Percentiles rank a stretch among this genome's conserved stretches.
phyloP scores from a whole-genome alignment of 306 rosid genomes.

The Urtica urens region DNA sequence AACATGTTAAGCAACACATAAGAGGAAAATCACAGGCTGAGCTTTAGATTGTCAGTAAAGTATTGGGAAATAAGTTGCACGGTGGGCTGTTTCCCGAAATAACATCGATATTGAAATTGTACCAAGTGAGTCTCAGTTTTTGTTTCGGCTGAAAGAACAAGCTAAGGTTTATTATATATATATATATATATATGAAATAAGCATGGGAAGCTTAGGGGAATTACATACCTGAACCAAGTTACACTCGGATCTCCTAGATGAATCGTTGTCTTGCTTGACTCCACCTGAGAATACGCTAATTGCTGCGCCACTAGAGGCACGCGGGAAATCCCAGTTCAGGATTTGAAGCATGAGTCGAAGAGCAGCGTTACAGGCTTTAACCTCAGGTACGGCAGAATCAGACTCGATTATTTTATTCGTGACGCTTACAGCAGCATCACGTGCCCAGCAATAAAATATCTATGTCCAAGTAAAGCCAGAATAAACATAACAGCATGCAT shows the following conservation, averaged over 20 bases:
- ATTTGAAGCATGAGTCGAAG: slow-evolving; percentile 88
- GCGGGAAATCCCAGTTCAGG: slow-evolving; percentile 82
- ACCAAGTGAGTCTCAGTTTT: neutral
- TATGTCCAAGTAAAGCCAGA: slow-evolving; percentile 15
- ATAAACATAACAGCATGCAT: neutral
- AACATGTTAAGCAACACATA: slow-evolving; percentile 5
- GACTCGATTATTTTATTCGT: slow-evolving; percentile 67
- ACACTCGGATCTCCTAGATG: slow-evolving; percentile 60
- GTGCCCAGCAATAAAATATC: slow-evolving; percentile 80
- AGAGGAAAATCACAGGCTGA: slow-evolving; percentile 4
- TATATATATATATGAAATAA: neutral
- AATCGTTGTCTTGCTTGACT: slow-evolving; percentile 51
- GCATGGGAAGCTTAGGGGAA: neutral
- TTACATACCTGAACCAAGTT: slow-evolving; percentile 70
- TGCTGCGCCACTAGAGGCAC: slow-evolving; percentile 30
- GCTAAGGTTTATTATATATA: neutral
- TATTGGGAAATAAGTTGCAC: neutral
- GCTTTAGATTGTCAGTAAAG: neutral
- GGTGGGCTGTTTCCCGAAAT: neutral
- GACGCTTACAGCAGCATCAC: slow-evolving; percentile 76
- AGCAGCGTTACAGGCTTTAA: slow-evolving; percentile 72
- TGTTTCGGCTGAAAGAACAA: neutral
- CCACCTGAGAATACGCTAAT: slow-evolving; percentile 47
- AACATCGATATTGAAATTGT: neutral
- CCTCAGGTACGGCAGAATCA: slow-evolving; percentile 60